A percentile compares a stretch with the other conserved stretches of the same genome.
These are phyloP conservation scores for Pythium brachiatum DNA, from an alignment of 352 stramenopile species.

Conservation along the genomic window DNA sequence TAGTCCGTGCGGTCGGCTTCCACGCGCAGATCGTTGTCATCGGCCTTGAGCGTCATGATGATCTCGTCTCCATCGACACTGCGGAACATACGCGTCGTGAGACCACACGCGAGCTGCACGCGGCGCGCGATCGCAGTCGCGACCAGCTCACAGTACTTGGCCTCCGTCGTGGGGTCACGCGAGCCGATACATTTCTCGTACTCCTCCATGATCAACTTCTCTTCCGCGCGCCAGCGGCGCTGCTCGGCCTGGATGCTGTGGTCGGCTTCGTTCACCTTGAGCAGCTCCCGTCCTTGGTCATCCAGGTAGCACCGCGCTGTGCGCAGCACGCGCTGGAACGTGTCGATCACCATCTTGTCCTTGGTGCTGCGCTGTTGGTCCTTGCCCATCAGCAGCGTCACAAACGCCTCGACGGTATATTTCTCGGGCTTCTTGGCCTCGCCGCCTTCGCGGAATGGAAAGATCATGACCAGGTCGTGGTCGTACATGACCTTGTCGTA, in stretches of 20 bases:
- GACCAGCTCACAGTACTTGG: conserved; percentile 66
- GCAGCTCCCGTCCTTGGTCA: conserved; percentile 46
- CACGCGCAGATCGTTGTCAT: conserved; percentile 70
- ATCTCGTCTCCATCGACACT: conserved; percentile 74
- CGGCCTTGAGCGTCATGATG: conserved; percentile 78
- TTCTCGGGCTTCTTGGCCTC: conserved; percentile 63
- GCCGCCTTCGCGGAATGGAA: conserved; percentile 56
- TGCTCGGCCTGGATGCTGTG: conserved; percentile 55
- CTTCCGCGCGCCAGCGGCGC: conserved; percentile 31
- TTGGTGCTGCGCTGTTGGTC: conserved; percentile 39
- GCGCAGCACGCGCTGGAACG: conserved; percentile 67
- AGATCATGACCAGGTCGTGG: conserved; percentile 82
- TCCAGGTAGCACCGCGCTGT: conserved; percentile 71
- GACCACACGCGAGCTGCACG: conserved; percentile 71
- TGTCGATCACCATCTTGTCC: conserved; percentile 57
- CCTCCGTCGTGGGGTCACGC: conserved; percentile 43
- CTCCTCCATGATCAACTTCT: conserved; percentile 51
- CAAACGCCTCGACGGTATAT: conserved; percentile 63
- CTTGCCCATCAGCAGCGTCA: conserved; percentile 67
- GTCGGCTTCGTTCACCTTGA: conserved; percentile 40
- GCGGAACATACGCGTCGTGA: conserved; percentile 81
- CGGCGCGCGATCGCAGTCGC: conserved; percentile 58
- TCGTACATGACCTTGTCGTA: conserved; percentile 66
- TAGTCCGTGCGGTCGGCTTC: conserved; percentile 76
- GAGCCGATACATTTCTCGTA: conserved; percentile 57